Percentiles rank a stretch among this genome's conserved stretches.
These are phyloP conservation scores for Backusella australiensis DNA, from an alignment of 192 early-diverging fungal species.

Conservation along the genomic window DNA sequence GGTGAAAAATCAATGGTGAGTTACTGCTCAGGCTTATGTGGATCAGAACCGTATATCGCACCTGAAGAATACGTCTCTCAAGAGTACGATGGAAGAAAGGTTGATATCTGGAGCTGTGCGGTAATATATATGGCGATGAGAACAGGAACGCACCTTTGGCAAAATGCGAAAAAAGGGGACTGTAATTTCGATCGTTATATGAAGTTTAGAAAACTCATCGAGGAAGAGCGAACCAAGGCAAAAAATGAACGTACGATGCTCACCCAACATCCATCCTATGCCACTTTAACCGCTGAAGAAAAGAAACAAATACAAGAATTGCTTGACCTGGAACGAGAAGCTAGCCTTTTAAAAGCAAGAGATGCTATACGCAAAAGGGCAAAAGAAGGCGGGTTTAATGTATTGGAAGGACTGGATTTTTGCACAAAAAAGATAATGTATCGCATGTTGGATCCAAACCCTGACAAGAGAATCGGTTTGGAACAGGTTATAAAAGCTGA, in stretches of 20 bases:
- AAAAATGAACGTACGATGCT: slow-evolving; percentile 2
- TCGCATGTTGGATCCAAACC: slow-evolving; percentile 31
- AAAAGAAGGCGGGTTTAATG: slow-evolving; percentile 30
- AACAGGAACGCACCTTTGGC: slow-evolving; percentile 35
- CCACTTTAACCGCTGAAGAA: not conserved
- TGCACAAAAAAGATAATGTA: slow-evolving; percentile 33
- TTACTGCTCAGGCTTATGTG: slow-evolving; percentile 62
- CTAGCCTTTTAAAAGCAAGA: slow-evolving; percentile 20
- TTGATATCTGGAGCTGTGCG: slow-evolving; percentile 41
- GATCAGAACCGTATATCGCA: slow-evolving; percentile 85
- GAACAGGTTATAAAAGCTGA: slow-evolving; percentile 22
- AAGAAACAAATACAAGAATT: slow-evolving; percentile 22
- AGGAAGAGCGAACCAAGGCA: slow-evolving; percentile 24
- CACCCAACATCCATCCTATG: not conserved
- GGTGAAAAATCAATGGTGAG: not conserved
- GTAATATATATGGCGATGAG: slow-evolving; percentile 39
- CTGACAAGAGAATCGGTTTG: slow-evolving; percentile 16
- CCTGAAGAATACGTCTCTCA: slow-evolving; percentile 67
- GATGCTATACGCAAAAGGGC: slow-evolving; percentile 24
- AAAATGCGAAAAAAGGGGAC: slow-evolving; percentile 25
- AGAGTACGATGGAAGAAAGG: slow-evolving; percentile 72
- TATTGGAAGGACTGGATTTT: slow-evolving; percentile 29
- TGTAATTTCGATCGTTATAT: slow-evolving; percentile 31
- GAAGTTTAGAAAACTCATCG: slow-evolving; percentile 21
- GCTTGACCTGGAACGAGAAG: slow-evolving; percentile 38